Conservation (phyloP, 2,329 filamentous ascomycete genomes). For the Aspergillus proliferans region DNA sequence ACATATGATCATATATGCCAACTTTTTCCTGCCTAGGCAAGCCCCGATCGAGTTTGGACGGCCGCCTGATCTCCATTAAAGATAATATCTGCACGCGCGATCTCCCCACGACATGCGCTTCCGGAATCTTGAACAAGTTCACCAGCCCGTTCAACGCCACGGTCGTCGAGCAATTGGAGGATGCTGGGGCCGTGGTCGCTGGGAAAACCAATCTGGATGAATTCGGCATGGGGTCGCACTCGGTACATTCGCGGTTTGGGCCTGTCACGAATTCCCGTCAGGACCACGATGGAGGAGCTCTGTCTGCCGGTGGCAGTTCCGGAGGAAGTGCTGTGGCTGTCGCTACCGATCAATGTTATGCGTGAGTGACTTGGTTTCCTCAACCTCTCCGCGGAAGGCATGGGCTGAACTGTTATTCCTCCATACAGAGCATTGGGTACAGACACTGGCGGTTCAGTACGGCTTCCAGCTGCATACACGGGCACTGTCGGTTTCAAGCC, state of each 20-base stretch:
- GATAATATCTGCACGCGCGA: constrained; percentile 67
- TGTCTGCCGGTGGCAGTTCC: constrained; percentile 81
- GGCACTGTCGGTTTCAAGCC: constrained; percentile 83
- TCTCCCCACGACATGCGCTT: constrained; percentile 76
- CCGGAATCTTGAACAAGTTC: constrained; percentile 64
- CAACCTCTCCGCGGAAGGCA: background rate
- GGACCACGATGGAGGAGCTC: constrained; percentile 28
- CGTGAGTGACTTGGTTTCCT: constrained; percentile 34
- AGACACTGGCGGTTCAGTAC: constrained; percentile 85
- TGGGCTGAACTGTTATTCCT: constrained; percentile 4
- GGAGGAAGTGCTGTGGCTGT: constrained; percentile 89
- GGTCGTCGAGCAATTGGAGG: constrained; percentile 62
- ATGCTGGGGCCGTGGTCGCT: constrained; percentile 56
- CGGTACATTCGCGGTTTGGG: constrained; percentile 61
- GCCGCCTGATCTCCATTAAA: constrained; percentile 58
- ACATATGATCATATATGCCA: background rate
- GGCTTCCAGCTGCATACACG: constrained; percentile 81
- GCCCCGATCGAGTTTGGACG: constrained; percentile 35
- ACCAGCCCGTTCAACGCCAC: constrained; percentile 75
- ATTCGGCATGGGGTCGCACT: constrained; percentile 91
- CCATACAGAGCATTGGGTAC: constrained; percentile 66
- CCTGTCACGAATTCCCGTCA: constrained; percentile 52
- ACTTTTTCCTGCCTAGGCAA: constrained; percentile 17
- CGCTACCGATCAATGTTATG: constrained; percentile 55
- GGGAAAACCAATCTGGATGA: constrained; percentile 94